phyloP scores from a whole-genome alignment of 164 flowering plant species.

The Macadamia tetraphylla region DNA sequence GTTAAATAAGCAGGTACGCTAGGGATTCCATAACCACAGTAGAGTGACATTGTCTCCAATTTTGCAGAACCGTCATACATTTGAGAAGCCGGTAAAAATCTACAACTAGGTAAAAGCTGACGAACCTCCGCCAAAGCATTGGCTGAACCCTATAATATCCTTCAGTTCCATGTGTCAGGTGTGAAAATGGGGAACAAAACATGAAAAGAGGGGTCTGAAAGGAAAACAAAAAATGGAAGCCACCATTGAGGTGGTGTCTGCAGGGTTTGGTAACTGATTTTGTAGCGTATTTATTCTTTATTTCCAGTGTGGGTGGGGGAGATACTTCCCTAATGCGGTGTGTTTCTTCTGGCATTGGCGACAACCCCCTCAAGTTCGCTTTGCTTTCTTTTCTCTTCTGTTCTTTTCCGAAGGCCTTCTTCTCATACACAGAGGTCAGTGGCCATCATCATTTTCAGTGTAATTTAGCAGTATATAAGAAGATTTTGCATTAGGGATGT shows the following conservation, averaged over 20 bases:
- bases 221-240: not conserved
- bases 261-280: slow-evolving; percentile 14
- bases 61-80: slow-evolving; percentile 52
- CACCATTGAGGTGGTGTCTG: slow-evolving; percentile 2
- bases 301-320: slow-evolving; percentile 13
- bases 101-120: slow-evolving; percentile 33
- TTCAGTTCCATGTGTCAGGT: slow-evolving; percentile 10
- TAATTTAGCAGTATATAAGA: slow-evolving; percentile 13
- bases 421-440: not conserved
- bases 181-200: not conserved
- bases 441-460: slow-evolving; percentile 11
- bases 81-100: slow-evolving; percentile 55
- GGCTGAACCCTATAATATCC: slow-evolving; percentile 5
- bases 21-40: not conserved
- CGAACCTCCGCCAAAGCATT: not conserved
- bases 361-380: not conserved
- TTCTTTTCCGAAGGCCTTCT: slow-evolving; percentile 6
- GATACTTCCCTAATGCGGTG: not conserved
- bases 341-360: not conserved
- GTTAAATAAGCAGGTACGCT: too few relatives aligned
- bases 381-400: not conserved
- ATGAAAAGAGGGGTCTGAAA: slow-evolving; percentile 1
- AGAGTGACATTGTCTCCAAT: not conserved
- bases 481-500: slow-evolving; percentile 30
- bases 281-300: slow-evolving; percentile 21